These are phyloP conservation scores for Tylopilus felleus DNA, from an alignment of 768 basidiomycete genomes.

Conservation along the genomic window DNA sequence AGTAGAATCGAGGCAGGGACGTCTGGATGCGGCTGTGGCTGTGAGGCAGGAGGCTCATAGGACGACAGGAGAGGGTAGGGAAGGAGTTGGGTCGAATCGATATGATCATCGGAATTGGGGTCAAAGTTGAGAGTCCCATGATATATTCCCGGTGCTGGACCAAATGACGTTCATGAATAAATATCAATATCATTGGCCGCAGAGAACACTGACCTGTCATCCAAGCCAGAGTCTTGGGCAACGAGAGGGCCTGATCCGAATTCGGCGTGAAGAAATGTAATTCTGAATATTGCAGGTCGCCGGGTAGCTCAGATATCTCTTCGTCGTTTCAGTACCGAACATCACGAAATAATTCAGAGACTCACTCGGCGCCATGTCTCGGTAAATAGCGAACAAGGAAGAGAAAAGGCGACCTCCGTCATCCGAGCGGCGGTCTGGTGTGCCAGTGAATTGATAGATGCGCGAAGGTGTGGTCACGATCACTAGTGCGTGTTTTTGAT, in stretches of 20 bases:
- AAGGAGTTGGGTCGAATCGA: conserved; percentile 74
- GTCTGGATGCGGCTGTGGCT: conserved; percentile 28
- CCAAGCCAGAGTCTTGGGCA: conserved; percentile 84
- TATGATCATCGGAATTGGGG: conserved; percentile 64
- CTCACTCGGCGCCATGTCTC: conserved; percentile 79
- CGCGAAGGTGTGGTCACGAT: conserved; percentile 82
- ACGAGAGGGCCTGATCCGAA: conserved; percentile 62
- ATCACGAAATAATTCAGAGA: conserved; percentile 13
- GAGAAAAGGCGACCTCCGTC: conserved; percentile 77
- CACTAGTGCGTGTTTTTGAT: conserved; percentile 63
- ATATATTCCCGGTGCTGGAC: conserved; percentile 80
- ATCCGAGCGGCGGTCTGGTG: conserved; percentile 62
- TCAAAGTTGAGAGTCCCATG: conserved; percentile 76
- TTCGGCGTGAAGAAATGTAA: conserved; percentile 76
- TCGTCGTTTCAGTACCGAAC: conserved; percentile 23
- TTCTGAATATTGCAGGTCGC: conserved; percentile 70
- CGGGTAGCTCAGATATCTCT: conserved; percentile 92
- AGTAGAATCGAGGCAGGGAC: conserved; percentile 74
- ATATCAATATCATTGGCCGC: neutral
- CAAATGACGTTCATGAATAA: neutral
- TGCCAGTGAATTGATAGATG: conserved; percentile 86
- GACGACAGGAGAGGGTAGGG: conserved; percentile 59
- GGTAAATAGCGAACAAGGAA: conserved; percentile 66
- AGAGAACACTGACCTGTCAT: conserved; percentile 63
- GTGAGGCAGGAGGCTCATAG: conserved; percentile 23